Conservation (phyloP, 2,329 filamentous ascomycete species). For the Ceratocystis albifundus region DNA sequence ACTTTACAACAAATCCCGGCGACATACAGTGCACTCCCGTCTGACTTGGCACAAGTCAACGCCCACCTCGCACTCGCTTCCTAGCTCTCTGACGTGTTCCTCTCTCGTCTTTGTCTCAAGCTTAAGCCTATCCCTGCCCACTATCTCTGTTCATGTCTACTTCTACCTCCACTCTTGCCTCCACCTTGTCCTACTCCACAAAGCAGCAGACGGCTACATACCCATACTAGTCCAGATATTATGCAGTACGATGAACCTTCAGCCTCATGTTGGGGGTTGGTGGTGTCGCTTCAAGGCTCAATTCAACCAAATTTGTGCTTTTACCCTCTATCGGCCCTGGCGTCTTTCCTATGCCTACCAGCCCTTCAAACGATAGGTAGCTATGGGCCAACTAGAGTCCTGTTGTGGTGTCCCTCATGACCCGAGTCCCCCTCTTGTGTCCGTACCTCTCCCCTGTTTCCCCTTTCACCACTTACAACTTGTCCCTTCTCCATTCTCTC, state of each 20-base stretch:
- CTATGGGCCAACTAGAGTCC: background rate
- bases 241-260: no score
- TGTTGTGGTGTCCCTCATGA: background rate
- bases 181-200: no score
- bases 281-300: background rate
- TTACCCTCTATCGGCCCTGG: background rate
- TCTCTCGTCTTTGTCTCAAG: constrained; percentile 7
- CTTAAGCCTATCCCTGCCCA: background rate
- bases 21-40: background rate
- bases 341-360: background rate
- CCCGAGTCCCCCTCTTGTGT: background rate
- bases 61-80: constrained; percentile 17
- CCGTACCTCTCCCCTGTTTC: background rate
- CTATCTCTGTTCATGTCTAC: background rate
- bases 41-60: background rate
- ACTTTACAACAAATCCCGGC: background rate
- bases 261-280: background rate
- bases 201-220: no score
- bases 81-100: constrained; percentile 12
- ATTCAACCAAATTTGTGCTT: background rate
- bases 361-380: background rate
- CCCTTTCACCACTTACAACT: background rate
- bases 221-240: no score
- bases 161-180: background rate
- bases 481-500: background rate